Percentiles rank a stretch among this genome's conserved stretches.
Evolutionary conservation across 306 rosid genomes (phyloP).

Genomic region (Dalbergia oliveri): DNA sequence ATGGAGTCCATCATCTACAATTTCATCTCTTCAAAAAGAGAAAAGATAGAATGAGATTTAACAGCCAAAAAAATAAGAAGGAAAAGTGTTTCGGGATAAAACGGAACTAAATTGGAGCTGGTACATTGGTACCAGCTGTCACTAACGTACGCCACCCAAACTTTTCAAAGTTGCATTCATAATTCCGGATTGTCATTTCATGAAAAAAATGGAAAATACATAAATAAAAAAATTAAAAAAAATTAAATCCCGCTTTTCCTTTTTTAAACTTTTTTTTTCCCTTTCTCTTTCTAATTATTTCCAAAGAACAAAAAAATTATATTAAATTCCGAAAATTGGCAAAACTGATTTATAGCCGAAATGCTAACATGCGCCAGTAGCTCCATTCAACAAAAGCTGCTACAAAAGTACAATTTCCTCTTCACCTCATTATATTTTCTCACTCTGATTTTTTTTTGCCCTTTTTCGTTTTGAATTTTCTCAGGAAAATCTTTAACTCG

Average conservation of each 20-base stretch:
- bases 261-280: not conserved
- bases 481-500: conserved; percentile 42
- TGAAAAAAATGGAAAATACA: not conserved
- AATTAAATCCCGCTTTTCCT: not conserved
- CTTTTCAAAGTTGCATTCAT: conserved; percentile 20
- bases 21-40: conserved; percentile 14
- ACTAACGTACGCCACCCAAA: conserved; percentile 38
- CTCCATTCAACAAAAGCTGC: conserved; percentile 34
- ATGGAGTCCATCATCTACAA: conserved; percentile 2
- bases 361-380: conserved; percentile 56
- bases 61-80: not conserved
- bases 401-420: not conserved
- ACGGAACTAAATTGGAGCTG: conserved; percentile 34
- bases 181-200: conserved; percentile 33
- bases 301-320: not conserved
- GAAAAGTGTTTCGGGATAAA: conserved; percentile 11
- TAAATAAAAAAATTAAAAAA: conserved; percentile 14
- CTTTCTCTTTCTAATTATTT: not conserved
- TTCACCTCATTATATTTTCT: not conserved
- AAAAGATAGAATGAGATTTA: not conserved
- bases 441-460: not conserved
- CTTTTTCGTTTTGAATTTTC: conserved; percentile 15
- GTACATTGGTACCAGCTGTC: conserved; percentile 55
- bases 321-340: conserved; percentile 21
- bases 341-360: conserved; percentile 5